Base-by-base conservation (phyloP, 2,329 filamentous ascomycete species). In the Venturia oleaginea region DNA sequence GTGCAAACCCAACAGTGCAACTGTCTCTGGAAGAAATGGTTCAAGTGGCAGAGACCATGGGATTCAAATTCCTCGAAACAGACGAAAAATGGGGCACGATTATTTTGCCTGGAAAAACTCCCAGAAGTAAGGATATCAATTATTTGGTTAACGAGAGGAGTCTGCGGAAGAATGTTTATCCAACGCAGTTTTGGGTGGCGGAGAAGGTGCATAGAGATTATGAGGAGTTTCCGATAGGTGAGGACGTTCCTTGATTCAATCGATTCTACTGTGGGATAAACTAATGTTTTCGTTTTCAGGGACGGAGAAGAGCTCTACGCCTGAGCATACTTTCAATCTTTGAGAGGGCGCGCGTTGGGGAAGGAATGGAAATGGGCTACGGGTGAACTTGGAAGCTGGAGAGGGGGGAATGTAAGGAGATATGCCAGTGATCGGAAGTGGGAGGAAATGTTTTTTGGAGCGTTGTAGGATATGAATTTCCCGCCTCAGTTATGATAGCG, bases 1-100 rank as follows among this genome's bases (percentile, higher is more conserved):
- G 60, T 46, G 37, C 30, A 13, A 37, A 32, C 17, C 59, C 64
- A 13, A 32, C 17, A 17, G 13, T 64, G 15, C 59, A 65, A 38
- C 19, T 65, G 3, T 65, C 30, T 4, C 60, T 65, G 10, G 60
- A 65, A 10, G 64, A 65, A 34, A n/a, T 63, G n/a, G 27, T 65
- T 15, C 40, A 51, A 32, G 60, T 65, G 3, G 34, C 64, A 8
- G 64, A 65, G 19, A 38, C 17, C 8, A 51, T 64, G 38, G 64
- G 64, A n/a, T 65, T 65, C 60, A 59, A 54, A n/a, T 65, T 65
- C 60, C 59, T 63, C 3, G 59, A 62, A 1, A 64, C 51, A 19
- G 32, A 51, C 17, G 43, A 38, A 37, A 42, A 64, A 24, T 65
- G 59, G 40, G 64, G 64, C 13, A 1, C 27, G n/a, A 38, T 65